Percentiles rank a stretch among this genome's conserved stretches.
Conservation (phyloP, 192 early-diverging fungal genomes). For the Borealophlyctis nickersoniae region DNA sequence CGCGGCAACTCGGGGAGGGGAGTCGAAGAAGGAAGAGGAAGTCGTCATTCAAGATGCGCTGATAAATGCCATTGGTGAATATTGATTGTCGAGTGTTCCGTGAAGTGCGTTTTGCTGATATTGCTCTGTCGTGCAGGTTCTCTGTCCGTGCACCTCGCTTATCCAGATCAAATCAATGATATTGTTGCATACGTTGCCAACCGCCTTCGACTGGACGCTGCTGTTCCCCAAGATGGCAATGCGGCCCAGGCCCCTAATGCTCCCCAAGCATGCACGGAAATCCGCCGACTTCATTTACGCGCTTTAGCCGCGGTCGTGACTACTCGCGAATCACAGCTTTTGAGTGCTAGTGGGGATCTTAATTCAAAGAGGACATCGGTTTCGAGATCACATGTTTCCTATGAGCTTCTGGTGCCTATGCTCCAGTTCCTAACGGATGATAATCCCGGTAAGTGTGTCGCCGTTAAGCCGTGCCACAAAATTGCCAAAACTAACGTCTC, state of each 20-base stretch:
- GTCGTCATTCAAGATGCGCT: constrained; percentile 13
- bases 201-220: constrained; percentile 11
- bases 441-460: background rate
- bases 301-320: constrained; percentile 11
- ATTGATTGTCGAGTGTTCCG: too few relatives aligned
- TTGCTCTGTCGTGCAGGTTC: constrained; percentile 10
- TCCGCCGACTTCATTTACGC: constrained; percentile 8
- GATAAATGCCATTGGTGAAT: constrained; percentile 22
- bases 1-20: background rate
- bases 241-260: background rate
- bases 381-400: constrained; percentile 7
- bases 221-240: background rate
- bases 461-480: background rate
- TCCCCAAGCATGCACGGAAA: background rate
- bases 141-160: constrained; percentile 23
- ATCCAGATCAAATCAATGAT: constrained; percentile 41
- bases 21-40: background rate
- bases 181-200: constrained; percentile 36
- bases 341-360: background rate
- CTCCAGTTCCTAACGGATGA: background rate
- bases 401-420: constrained; percentile 18
- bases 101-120: too few relatives aligned
- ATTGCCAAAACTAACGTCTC: too few relatives aligned
- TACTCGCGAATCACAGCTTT: background rate
- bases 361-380: background rate